Evolutionary conservation across 345 rosid species (phyloP).

Genomic region (Eucalyptus pauciflora): DNA sequence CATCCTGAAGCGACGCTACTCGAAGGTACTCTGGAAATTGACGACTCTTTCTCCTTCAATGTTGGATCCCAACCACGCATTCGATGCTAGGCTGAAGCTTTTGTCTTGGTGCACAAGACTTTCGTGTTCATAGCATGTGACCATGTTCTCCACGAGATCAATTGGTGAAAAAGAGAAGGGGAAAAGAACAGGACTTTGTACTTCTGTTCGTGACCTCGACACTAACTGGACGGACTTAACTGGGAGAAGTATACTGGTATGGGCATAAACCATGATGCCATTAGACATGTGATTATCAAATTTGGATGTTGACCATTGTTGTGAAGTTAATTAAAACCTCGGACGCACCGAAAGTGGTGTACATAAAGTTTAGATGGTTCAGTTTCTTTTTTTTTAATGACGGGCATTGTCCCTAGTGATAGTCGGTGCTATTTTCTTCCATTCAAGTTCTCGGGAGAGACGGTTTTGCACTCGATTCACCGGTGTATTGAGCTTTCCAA

Average conservation of each 20-base stretch:
- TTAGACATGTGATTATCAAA: not conserved
- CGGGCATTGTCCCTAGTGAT: fast-evolving
- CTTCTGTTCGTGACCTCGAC: not conserved
- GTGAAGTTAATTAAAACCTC: fast-evolving
- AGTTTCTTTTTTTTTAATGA: not conserved
- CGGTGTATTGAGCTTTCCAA: not conserved
- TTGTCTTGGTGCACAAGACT: not conserved
- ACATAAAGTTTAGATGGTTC: not conserved
- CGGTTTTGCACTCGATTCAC: not conserved
- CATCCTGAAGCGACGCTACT: not conserved
- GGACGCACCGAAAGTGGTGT: not conserved
- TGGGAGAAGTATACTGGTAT: not conserved
- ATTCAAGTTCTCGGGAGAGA: not conserved
- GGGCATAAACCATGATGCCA: not conserved
- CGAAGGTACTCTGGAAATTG: not conserved
- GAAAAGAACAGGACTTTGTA: not conserved
- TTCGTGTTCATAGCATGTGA: not conserved
- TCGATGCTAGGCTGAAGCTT: not conserved
- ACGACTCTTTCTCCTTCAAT: not conserved
- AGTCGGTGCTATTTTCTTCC: not conserved
- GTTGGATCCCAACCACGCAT: not conserved
- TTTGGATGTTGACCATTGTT: not conserved
- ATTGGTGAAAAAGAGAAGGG: not conserved
- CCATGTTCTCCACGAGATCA: not conserved
- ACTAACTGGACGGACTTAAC: not conserved